Percentiles rank a stretch among this genome's conserved stretches.
phyloP scores from a whole-genome alignment of 257 asterid genomes.

The Scutellaria baicalensis region DNA sequence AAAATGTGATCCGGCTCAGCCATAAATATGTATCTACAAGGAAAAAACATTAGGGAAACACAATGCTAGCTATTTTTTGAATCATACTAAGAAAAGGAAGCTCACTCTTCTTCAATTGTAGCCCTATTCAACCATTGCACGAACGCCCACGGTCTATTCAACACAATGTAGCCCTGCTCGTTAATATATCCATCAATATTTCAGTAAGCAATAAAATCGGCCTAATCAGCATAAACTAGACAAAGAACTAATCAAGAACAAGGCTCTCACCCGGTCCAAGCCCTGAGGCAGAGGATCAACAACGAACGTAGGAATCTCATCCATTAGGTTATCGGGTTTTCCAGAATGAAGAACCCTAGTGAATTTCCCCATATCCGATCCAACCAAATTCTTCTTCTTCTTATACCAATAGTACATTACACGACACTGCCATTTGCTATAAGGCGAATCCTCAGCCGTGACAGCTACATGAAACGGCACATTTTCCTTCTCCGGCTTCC shows the following conservation, averaged over 20 bases:
- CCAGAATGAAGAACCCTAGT: constrained; percentile 60
- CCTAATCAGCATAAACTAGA: too few relatives aligned
- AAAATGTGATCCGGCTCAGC: constrained; percentile 68
- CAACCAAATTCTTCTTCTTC: constrained; percentile 40
- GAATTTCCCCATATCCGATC: constrained; percentile 56
- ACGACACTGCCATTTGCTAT: constrained; percentile 61
- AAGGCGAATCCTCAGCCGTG: constrained; percentile 32
- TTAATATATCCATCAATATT: not conserved
- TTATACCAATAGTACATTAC: constrained; percentile 57
- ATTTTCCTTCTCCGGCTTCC: constrained; percentile 1
- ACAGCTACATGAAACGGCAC: constrained; percentile 44
- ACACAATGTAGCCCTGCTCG: constrained; percentile 55
- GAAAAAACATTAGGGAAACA: not conserved
- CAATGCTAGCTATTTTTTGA: not conserved
- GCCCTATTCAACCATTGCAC: constrained; percentile 60
- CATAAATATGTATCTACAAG: constrained; percentile 48
- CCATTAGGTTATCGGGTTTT: constrained; percentile 44
- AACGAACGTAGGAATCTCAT: constrained; percentile 59
- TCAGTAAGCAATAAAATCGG: too few relatives aligned
- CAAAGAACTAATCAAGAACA: too few relatives aligned
- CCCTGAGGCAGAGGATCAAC: constrained; percentile 63
- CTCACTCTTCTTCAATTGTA: constrained; percentile 62
- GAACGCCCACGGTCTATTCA: constrained; percentile 74
- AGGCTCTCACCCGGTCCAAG: constrained; percentile 33
- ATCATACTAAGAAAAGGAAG: not conserved